These are phyloP conservation scores for Cryptococcus wingfieldii DNA, from an alignment of 1,284 basidiomycete species.

Conservation along the genomic window DNA sequence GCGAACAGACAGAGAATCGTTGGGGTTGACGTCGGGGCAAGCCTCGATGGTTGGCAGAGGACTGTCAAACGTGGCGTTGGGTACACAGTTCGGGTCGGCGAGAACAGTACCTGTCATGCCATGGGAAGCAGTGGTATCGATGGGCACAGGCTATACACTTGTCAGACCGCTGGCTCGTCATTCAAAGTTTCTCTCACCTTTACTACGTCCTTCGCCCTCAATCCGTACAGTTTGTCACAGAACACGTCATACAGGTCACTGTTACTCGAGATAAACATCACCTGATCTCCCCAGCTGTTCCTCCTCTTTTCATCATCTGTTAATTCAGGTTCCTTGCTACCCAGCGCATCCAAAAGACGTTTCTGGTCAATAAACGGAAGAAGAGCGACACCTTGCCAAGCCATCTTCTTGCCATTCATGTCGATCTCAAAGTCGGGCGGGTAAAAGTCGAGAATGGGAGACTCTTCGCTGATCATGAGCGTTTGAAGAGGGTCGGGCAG, in stretches of 20 bases:
- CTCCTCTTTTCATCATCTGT: constrained; percentile 75
- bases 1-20: constrained; percentile 77
- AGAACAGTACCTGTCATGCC: constrained; percentile 77
- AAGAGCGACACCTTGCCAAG: constrained; percentile 97
- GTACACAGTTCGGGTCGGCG: constrained; percentile 82
- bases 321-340: constrained; percentile 64
- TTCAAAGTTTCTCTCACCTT: constrained; percentile 58
- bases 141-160: constrained; percentile 47
- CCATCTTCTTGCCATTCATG: constrained; percentile 99
- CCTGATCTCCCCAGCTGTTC: constrained; percentile 80
- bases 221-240: constrained; percentile 75
- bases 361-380: constrained; percentile 92
- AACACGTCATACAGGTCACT: constrained; percentile 82
- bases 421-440: constrained; percentile 90
- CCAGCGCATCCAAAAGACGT: constrained; percentile 79
- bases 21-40: constrained; percentile 73
- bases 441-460: constrained; percentile 96
- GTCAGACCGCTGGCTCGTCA: background rate
- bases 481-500: constrained; percentile 81
- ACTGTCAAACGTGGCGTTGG: constrained; percentile 81
- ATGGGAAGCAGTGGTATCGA: constrained; percentile 67
- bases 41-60: constrained; percentile 56
- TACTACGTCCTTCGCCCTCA: constrained; percentile 61
- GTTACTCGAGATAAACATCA: constrained; percentile 79
- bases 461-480: constrained; percentile 82